Evolutionary conservation across 2,329 filamentous ascomycete species (phyloP), one percentile per base, ranked within the genome.

Genomic region (Sporothrix mexicana): DNA sequence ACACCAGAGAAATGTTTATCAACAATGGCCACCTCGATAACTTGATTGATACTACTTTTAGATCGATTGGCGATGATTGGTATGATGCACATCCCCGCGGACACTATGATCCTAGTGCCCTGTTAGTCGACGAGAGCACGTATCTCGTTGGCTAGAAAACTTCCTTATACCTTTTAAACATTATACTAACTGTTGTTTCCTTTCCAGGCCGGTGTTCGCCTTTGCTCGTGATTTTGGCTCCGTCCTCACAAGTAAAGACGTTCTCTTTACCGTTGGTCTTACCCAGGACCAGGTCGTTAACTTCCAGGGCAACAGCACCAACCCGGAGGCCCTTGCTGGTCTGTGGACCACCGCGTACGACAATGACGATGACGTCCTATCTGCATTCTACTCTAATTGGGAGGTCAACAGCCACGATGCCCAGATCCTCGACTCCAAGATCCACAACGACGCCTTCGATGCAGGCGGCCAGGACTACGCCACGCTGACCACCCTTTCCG

Each of bases 301-400:
- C 74, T 96, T 90, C 82, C 90, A 92, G 47, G 91, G 93, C 7
- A 85, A 88, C 55, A 87, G 88, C 3, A 88, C 89, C 2, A 81
- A 88, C 66, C 90, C 91, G 36, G 79, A 80, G 0, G 83, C 85
- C 51, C 91, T 97, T 83, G 86, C 89, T 9, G 93, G 92, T 0
- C 83, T 96, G 2, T 97, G 94, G 94, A 90, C 87, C 75, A 91
- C 89, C 1, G 93, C 90, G 82, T 95, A 94, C 77, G 81, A 80
- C 15, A 86, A 84, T 20, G 88, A 89, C 9, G 82, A 88, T 30
- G 87, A 89, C 7, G 84, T 94, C 77, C 84, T 95, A 55, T 84
- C 84, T 1, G 95, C 92, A 78, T 94, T 97, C 80, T 94, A 93
- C 79, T 83, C 88, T 20, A 93, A 97, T 78, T 95, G 91, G 77